Evolutionary conservation across 176 grass and related monocot genomes (phyloP).

Genomic region (Ensete glaucum): DNA sequence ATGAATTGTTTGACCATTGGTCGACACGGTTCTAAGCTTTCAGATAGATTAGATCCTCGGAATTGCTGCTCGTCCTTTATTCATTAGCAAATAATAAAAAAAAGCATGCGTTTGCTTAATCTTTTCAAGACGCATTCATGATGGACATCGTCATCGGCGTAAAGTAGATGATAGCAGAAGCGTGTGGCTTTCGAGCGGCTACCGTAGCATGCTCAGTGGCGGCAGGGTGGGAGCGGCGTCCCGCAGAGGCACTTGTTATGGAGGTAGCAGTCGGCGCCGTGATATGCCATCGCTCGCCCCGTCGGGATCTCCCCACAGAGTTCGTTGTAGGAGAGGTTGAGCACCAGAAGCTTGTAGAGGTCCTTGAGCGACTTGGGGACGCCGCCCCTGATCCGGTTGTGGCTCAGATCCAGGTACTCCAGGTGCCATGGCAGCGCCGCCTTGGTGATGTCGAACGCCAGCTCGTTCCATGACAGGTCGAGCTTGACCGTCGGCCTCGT

Average conservation of each 20-base stretch:
- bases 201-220: too few species aligned
- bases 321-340: conserved; percentile 64
- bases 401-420: conserved; percentile 57
- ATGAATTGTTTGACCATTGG: too few species aligned
- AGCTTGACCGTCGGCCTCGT: conserved; percentile 40
- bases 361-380: conserved; percentile 41
- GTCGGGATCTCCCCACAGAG: conserved; percentile 54
- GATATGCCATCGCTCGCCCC: conserved; percentile 28
- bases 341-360: conserved; percentile 33
- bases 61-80: too few species aligned
- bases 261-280: conserved; percentile 33
- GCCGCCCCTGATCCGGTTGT: conserved; percentile 53
- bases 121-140: too few species aligned
- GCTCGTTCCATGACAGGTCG: conserved; percentile 69
- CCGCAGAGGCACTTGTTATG: conserved; percentile 56
- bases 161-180: too few species aligned
- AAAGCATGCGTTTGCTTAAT: too few species aligned
- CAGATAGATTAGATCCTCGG: too few species aligned
- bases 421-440: conserved; percentile 46
- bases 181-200: too few species aligned
- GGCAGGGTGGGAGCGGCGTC: conserved; percentile 39
- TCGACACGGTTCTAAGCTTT: too few species aligned
- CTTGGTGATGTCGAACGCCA: conserved; percentile 56
- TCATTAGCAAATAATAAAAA: too few species aligned
- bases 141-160: too few species aligned